A percentile compares a stretch with the other conserved stretches of the same genome.
phyloP scores from a whole-genome alignment of 768 basidiomycete genomes.

The Tremella fuciformis region DNA sequence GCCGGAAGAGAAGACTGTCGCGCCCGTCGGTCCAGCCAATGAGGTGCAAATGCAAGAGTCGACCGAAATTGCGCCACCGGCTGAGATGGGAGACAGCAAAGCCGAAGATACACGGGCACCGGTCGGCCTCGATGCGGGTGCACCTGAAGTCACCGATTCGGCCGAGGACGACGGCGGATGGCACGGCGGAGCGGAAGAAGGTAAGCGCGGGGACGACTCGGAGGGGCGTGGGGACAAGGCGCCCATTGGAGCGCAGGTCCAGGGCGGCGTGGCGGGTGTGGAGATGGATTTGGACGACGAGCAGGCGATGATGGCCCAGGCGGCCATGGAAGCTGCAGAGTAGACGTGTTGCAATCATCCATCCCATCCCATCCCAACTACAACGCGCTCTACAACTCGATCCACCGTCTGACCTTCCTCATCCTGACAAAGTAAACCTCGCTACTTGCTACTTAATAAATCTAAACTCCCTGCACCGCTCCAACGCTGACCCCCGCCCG shows the following conservation, averaged over 20 bases:
- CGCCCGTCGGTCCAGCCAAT: constrained; percentile 39
- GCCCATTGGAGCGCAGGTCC: constrained; percentile 14
- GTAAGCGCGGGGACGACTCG: constrained; percentile 4
- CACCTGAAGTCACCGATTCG: constrained; percentile 43
- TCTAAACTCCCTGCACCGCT: too few species aligned
- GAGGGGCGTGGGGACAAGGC: constrained; percentile 9
- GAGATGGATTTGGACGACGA: constrained; percentile 41
- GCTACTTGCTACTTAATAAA: too few species aligned
- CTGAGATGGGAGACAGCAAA: not conserved
- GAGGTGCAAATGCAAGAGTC: constrained; percentile 47
- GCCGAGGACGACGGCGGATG: constrained; percentile 48
- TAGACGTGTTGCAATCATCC: constrained; percentile 2
- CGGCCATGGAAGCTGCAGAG: constrained; percentile 37
- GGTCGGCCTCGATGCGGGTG: constrained; percentile 49
- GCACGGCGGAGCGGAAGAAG: constrained; percentile 51
- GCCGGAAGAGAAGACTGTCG: constrained; percentile 46
- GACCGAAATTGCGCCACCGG: constrained; percentile 19
- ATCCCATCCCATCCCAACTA: too few species aligned
- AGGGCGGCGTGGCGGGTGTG: constrained; percentile 14
- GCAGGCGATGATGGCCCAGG: constrained; percentile 28
- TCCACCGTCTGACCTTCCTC: too few species aligned
- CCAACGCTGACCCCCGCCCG: too few species aligned
- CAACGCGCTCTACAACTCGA: too few species aligned
- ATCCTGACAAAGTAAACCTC: too few species aligned
- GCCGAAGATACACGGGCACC: constrained; percentile 46